phyloP scores from a whole-genome alignment of 805 yeast genomes.

The Kluyveromyces starmeri region DNA sequence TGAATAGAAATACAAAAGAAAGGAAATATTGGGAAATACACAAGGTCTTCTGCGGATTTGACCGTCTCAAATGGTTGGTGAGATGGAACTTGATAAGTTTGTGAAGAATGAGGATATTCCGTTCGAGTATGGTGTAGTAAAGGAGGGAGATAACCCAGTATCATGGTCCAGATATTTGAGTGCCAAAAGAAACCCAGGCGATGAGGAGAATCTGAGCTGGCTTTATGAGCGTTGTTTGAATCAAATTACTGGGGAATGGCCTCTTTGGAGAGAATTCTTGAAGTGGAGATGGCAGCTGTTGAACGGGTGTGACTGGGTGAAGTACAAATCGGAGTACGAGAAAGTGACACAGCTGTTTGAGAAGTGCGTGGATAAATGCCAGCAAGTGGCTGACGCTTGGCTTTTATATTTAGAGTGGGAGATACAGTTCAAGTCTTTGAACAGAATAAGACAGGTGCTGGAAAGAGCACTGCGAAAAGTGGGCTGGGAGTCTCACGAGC shows the following conservation, averaged over 20 bases:
- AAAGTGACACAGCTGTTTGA: constrained; percentile 39
- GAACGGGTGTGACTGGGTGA: constrained; percentile 22
- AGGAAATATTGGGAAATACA: too few relatives aligned
- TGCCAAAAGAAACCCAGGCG: constrained; percentile 13
- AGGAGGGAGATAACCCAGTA: constrained; percentile 27
- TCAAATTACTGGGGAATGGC: constrained; percentile 13
- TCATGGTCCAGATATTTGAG: constrained; percentile 41
- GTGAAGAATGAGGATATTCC: constrained; percentile 30
- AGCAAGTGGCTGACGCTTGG: constrained; percentile 40
- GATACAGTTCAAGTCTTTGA: constrained; percentile 29
- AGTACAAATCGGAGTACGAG: constrained; percentile 26
- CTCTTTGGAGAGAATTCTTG: constrained; percentile 27
- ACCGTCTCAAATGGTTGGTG: too few relatives aligned
- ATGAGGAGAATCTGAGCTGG: constrained; percentile 13
- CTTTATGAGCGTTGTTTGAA: constrained; percentile 32
- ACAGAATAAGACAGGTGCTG: constrained; percentile 23
- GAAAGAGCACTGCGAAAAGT: constrained; percentile 15
- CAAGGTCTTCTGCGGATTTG: too few relatives aligned
- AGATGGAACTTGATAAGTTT: constrained; percentile 10
- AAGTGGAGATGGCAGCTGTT: constrained; percentile 35
- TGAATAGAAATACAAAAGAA: too few relatives aligned
- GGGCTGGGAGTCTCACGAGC: constrained; percentile 13
- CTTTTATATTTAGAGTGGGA: constrained; percentile 43
- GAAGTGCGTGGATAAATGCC: constrained; percentile 30
- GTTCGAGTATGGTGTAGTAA: constrained; percentile 37